Conservation (phyloP, 305 asterid species). For the Fraxinus velutina region DNA sequence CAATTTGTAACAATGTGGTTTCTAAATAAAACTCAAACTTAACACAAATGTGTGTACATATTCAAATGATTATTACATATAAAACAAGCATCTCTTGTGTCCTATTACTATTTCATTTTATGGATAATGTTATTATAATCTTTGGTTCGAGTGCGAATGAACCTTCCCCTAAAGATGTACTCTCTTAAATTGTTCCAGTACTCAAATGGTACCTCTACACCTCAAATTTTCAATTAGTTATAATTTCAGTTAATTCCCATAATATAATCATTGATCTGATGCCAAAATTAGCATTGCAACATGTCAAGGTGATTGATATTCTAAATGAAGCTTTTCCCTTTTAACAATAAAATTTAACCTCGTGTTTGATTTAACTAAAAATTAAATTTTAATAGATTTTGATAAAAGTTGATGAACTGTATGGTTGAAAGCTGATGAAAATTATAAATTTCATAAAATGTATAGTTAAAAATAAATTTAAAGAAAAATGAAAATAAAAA, state of each 20-base stretch:
- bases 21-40: too few species aligned
- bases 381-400: too few species aligned
- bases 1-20: too few species aligned
- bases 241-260: neutral
- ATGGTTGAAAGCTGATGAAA: too few species aligned
- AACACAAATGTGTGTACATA: neutral
- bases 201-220: neutral
- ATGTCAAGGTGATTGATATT: neutral
- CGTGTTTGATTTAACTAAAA: too few species aligned
- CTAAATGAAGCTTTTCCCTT: neutral
- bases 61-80: neutral
- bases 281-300: neutral
- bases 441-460: too few species aligned
- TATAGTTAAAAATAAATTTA: too few species aligned
- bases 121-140: neutral
- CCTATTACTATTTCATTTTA: neutral
- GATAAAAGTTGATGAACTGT: too few species aligned
- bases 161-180: neutral
- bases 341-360: too few species aligned
- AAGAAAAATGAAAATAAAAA: too few species aligned
- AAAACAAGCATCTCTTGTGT: neutral
- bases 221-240: neutral
- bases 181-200: neutral
- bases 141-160: neutral
- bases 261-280: neutral